phyloP scores from a whole-genome alignment of 139 green algal species.

The Coelastrella sp. region DNA sequence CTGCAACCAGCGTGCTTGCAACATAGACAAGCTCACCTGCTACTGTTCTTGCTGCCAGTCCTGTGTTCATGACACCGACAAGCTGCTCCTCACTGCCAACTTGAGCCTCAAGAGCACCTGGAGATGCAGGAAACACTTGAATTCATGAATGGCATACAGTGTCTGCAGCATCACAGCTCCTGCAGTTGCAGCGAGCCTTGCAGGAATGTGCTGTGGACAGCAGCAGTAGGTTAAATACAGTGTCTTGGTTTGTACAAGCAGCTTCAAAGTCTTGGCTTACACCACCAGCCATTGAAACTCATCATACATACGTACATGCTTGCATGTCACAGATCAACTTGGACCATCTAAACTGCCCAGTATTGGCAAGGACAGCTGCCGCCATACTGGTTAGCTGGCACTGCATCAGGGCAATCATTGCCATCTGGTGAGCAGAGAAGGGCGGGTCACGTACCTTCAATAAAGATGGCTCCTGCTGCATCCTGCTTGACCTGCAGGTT shows the following conservation, averaged over 20 bases:
- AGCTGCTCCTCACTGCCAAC: constrained; percentile 73
- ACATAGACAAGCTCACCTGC: constrained; percentile 36
- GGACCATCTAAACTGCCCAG: neutral
- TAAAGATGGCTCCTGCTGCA: constrained; percentile 52
- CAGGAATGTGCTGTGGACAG: too few relatives aligned
- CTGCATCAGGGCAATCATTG: neutral
- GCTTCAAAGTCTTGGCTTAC: neutral
- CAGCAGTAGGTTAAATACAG: too few relatives aligned
- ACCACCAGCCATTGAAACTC: too few relatives aligned
- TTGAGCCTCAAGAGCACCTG: constrained; percentile 51
- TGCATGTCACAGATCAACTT: too few relatives aligned
- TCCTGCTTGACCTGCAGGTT: constrained; percentile 65
- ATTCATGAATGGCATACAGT: neutral
- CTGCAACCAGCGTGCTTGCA: neutral
- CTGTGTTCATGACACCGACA: constrained; percentile 62
- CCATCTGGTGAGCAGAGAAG: neutral
- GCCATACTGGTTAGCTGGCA: neutral
- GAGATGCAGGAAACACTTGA: neutral
- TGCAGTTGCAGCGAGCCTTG: too few relatives aligned
- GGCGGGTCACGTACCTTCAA: constrained; percentile 50
- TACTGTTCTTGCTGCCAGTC: constrained; percentile 62
- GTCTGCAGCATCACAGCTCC: neutral
- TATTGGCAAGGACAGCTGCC: neutral
- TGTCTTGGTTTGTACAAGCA: neutral
- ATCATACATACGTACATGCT: too few relatives aligned